phyloP scores from a whole-genome alignment of 2,329 filamentous ascomycete genomes.

The Aspergillus hortae region DNA sequence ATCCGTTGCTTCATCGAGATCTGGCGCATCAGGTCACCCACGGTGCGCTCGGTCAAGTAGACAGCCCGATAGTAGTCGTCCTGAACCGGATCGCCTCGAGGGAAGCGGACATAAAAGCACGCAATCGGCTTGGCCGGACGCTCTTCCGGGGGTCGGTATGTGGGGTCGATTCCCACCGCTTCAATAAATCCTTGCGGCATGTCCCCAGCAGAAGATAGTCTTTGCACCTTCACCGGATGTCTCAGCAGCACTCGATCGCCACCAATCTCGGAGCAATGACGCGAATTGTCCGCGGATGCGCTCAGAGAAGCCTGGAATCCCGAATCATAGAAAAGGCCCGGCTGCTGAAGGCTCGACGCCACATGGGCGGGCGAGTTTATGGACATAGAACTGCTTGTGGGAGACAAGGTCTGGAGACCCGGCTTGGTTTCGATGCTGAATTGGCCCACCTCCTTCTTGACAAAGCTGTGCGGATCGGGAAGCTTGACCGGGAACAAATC shows the following conservation, averaged over 20 bases:
- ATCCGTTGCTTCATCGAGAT: conserved; percentile 78
- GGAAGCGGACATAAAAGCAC: conserved; percentile 77
- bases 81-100: conserved; percentile 47
- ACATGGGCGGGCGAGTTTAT: conserved; percentile 31
- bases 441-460: conserved; percentile 32
- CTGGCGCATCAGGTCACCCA: conserved; percentile 68
- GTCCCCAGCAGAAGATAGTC: conserved; percentile 17
- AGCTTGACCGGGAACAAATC: conserved; percentile 42
- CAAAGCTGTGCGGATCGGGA: conserved; percentile 27
- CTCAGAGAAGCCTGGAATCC: conserved; percentile 20
- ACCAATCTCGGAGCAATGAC: conserved; percentile 17
- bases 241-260: conserved; percentile 19
- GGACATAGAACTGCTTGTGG: conserved; percentile 38
- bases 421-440: conserved; percentile 32
- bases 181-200: conserved; percentile 79
- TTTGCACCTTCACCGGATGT: conserved; percentile 31
- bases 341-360: conserved; percentile 15
- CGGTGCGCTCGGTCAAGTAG: conserved; percentile 74
- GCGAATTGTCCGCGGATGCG: conserved; percentile 22
- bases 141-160: conserved; percentile 76
- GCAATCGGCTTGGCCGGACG: conserved; percentile 69
- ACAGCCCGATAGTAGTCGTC: conserved; percentile 75
- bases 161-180: conserved; percentile 81
- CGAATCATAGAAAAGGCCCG: conserved; percentile 16
- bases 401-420: conserved; percentile 33